Conservation (phyloP, 2,329 filamentous ascomycete species). For the Aspergillus versicolor region DNA sequence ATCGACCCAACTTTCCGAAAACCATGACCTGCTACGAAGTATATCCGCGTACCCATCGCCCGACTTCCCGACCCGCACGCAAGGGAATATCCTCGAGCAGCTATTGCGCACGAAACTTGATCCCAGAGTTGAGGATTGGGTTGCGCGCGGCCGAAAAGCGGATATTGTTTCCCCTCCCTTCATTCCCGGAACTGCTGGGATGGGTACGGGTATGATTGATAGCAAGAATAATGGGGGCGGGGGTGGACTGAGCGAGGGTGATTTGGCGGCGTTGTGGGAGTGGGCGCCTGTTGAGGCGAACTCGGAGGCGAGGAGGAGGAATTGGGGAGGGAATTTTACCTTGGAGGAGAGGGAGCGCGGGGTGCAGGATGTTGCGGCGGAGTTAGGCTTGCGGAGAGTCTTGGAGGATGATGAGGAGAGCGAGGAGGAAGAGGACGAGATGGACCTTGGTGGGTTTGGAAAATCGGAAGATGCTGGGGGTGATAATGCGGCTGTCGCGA, state of each 20-base stretch:
- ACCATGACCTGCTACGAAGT: slow-evolving; percentile 66
- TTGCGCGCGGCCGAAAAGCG: slow-evolving; percentile 58
- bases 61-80: slow-evolving; percentile 68
- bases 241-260: slow-evolving; percentile 41
- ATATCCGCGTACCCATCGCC: slow-evolving; percentile 75
- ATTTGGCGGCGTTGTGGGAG: slow-evolving; percentile 61
- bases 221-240: slow-evolving; percentile 3
- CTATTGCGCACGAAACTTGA: slow-evolving; percentile 82
- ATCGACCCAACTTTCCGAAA: slow-evolving; percentile 62
- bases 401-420: slow-evolving; percentile 57
- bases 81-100: slow-evolving; percentile 61
- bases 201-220: background rate
- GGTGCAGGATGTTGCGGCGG: slow-evolving; percentile 69
- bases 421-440: slow-evolving; percentile 38
- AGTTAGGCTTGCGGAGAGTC: slow-evolving; percentile 64
- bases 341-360: slow-evolving; percentile 67
- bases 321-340: slow-evolving; percentile 68
- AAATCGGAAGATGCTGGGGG: slow-evolving; percentile 33
- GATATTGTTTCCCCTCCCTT: slow-evolving; percentile 5
- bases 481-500: slow-evolving; percentile 30
- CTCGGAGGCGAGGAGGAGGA: slow-evolving; percentile 44
- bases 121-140: slow-evolving; percentile 71
- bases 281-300: slow-evolving; percentile 54
- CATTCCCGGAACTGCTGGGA: background rate
- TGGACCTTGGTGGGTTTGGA: slow-evolving; percentile 42